Conservation (phyloP, 1,139 yeast genomes). For the Tardiomyces depauwii region DNA sequence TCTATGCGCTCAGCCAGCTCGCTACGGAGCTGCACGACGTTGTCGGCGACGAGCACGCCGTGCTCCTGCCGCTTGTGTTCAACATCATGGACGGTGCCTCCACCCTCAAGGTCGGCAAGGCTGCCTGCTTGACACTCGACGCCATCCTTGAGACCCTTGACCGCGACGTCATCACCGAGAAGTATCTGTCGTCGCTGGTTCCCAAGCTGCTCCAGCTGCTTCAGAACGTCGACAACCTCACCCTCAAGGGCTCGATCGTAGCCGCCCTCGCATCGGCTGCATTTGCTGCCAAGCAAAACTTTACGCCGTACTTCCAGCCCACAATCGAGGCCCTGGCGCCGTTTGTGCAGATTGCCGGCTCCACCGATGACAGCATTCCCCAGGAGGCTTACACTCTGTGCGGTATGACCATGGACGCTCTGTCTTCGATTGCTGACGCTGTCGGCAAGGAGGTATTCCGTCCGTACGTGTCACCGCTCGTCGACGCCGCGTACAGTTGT, state of each 20-base stretch:
- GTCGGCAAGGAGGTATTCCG: slow-evolving; percentile 86
- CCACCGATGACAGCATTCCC: slow-evolving; percentile 31
- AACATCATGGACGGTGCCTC: slow-evolving; percentile 79
- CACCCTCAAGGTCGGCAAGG: slow-evolving; percentile 74
- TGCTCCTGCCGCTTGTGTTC: slow-evolving; percentile 77
- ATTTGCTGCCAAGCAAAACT: slow-evolving; percentile 82
- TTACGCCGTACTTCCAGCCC: slow-evolving; percentile 72
- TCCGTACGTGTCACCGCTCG: slow-evolving; percentile 77
- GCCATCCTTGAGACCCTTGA: slow-evolving; percentile 87
- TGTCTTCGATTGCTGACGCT: slow-evolving; percentile 93
- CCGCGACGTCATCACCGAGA: slow-evolving; percentile 63
- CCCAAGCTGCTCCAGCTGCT: slow-evolving; percentile 80
- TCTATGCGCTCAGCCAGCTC: slow-evolving; percentile 67
- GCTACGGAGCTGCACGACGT: slow-evolving; percentile 78
- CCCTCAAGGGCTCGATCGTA: slow-evolving; percentile 78
- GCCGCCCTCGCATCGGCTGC: slow-evolving; percentile 98
- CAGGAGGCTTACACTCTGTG: slow-evolving; percentile 49
- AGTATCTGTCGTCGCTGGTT: slow-evolving; percentile 81
- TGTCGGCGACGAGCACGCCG: slow-evolving; percentile 72
- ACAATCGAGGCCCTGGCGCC: slow-evolving; percentile 77
- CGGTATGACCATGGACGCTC: slow-evolving; percentile 85
- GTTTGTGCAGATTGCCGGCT: slow-evolving; percentile 47
- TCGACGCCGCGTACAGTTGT: slow-evolving; percentile 77
- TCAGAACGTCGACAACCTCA: slow-evolving; percentile 46
- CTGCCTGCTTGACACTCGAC: slow-evolving; percentile 86